Base-by-base conservation (phyloP, 192 early-diverging fungal species). In the Coemansia javaensis region DNA sequence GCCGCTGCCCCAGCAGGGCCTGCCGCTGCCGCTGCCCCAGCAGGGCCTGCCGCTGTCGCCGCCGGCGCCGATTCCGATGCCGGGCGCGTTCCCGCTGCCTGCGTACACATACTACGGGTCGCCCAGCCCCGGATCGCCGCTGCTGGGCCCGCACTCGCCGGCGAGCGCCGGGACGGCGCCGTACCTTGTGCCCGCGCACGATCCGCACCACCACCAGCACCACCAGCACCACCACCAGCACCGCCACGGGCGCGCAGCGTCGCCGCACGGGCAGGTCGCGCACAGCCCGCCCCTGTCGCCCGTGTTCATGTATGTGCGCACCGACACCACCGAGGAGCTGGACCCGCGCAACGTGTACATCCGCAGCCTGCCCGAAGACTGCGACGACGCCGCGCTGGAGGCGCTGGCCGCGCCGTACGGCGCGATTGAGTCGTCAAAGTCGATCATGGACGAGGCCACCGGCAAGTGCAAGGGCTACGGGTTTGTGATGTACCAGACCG, bases 401-500 rank as follows among this genome's bases (percentile, higher is more conserved):
- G 57, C 56, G 5, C 75, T 93, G 71, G 83, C 85, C 28, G 42
- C 52, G 32, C 56, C 69, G 78, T 90, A 73, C 53, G 91, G 91
- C 27, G 53, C 45, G 14, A 84, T 94, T 28, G 70, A 83, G 43
- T 90, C 90, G 36, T 82, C 81, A 23, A 94, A 94, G 48, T 83
- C 88, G 15, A 92, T 94, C 28, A 74, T 94, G 41, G 82, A 92
- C 63, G 81, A 84, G 38, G 69, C 70, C n/a, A 84, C 87, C 2
- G 81, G 81, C 14, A 81, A 84, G 50, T 92, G 91, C 58, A 91
- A 90, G 63, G 90, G 90, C 4, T 94, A 87, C 66, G 91, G 91
- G 9, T 94, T 94, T 56, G 85, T 89, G 21, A 85, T 89, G 81
- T 94, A 85, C 68, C 79, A 84, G 33, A 82, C 78, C 2, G 82